Evolutionary conservation across 2,329 filamentous ascomycete genomes (phyloP), one percentile per base, ranked within the genome.

Genomic region (Fusarium dlaminii): DNA sequence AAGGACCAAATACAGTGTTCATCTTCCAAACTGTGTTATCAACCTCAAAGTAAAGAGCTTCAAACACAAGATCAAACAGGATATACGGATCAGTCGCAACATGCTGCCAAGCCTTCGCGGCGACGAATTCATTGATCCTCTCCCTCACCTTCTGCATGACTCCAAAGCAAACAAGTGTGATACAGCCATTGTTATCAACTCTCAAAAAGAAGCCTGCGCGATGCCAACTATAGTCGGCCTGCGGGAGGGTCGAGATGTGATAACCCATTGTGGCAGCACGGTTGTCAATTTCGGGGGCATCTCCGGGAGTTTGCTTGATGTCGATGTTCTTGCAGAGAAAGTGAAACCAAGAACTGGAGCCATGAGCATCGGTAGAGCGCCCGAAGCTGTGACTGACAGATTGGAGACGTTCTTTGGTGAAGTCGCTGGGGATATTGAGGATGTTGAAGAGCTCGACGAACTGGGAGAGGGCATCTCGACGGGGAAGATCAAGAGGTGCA

Each of bases 331-430:
- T 82, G 70, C 77, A 82, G 24, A 82, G 78, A 43, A 79, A 81
- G 49, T 81, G 80, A 45, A 83, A 82, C 82, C 81, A 83, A 0
- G 79, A 73, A 37, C 73, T 75, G 22, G 66, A 76, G 11, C 79
- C 81, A 32, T 75, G 43, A 5, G 37, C 55, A 40, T 77, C 77
- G 20, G 74, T 79, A 12, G 74, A 72, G 12, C 74, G 68, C 22
- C 78, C 79, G 48, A 83, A 81, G 67, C 82, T 83, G 69, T 83
- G 82, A 40, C 77, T 80, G 10, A 81, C 80, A 3, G 73, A 77
- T 24, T 78, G 74, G 2, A 79, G 68, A 3, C 80, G 77, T 64
- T 83, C 82, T 6, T 62, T 69, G 29, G 76, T 72, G 58, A 83
- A 83, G 48, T 80, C 78, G 15, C 72, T 66, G 3, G 81, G 81